These are phyloP conservation scores for Starmera dryadoides DNA, from an alignment of 805 yeast species.

Conservation along the genomic window DNA sequence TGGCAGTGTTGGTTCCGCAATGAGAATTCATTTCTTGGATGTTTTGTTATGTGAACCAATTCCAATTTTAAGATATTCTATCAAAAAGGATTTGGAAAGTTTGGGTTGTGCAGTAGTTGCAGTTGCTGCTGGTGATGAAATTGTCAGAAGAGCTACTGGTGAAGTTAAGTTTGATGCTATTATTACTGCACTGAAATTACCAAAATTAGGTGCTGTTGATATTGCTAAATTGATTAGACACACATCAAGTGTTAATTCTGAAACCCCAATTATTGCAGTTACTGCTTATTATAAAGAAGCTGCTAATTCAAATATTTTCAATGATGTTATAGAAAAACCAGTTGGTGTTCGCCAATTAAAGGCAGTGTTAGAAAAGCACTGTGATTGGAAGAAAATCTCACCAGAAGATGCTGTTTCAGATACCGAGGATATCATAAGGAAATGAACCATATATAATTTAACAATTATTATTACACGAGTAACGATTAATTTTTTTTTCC, in stretches of 20 bases:
- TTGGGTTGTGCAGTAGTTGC: slow-evolving; percentile 77
- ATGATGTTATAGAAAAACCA: slow-evolving; percentile 73
- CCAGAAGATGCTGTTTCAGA: slow-evolving; percentile 23
- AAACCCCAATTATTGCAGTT: slow-evolving; percentile 70
- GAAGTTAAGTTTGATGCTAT: slow-evolving; percentile 80
- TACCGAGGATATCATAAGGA: slow-evolving; percentile 22
- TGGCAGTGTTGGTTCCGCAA: background rate
- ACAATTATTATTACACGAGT: too few species aligned
- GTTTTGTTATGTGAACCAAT: slow-evolving; percentile 82
- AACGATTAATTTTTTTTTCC: too few species aligned
- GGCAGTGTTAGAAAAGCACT: slow-evolving; percentile 15
- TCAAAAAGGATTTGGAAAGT: slow-evolving; percentile 53
- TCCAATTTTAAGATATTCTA: slow-evolving; percentile 69
- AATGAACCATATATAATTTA: too few species aligned
- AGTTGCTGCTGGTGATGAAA: slow-evolving; percentile 74
- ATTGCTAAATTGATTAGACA: slow-evolving; percentile 68
- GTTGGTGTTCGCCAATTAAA: slow-evolving; percentile 18
- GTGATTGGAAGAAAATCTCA: slow-evolving; percentile 15
- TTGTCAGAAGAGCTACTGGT: slow-evolving; percentile 74
- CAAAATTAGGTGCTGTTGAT: slow-evolving; percentile 66
- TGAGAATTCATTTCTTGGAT: slow-evolving; percentile 37
- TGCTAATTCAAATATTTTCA: slow-evolving; percentile 37
- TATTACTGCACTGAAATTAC: slow-evolving; percentile 63
- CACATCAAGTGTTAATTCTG: slow-evolving; percentile 71
- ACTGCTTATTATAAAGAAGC: slow-evolving; percentile 73